Base-by-base conservation (phyloP, 176 grass and related monocot genomes). In the Paspalum vaginatum region DNA sequence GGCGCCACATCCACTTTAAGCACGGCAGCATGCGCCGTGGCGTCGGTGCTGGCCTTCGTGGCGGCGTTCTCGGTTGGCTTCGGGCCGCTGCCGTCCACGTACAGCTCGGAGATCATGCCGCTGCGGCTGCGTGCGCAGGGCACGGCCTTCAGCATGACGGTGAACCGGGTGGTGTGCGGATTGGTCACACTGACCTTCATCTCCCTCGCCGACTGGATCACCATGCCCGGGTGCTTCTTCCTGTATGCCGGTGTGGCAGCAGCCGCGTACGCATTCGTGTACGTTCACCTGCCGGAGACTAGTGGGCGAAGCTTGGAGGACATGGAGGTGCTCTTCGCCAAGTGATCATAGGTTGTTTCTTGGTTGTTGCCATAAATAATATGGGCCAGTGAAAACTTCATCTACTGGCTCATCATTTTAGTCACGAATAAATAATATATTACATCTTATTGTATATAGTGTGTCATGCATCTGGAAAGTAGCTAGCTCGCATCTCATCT, bases 181-280 rank as follows among this genome's bases (percentile, higher is more conserved):
- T 0, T 63, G 46, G 67, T 87, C 51, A 91, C 57, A 32, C 86
- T 90, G 88, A 87, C 88, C 37, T 91, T 91, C 75, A 84, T 91
- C 50, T 87, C 88, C 2, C 79, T 90, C 37, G 85, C 80, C 44
- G 78, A 69, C 49, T 32, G 48, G 40, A 83, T 90, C 70, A 79
- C 78, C 58, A 90, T 90, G 56, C 64, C 83, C 0, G 84, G 88
- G 15, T 86, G 79, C 75, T 90, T 90, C 79, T 79, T 86, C 49
- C 11, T 90, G 18, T 87, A 87, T 76, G 79, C 83, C 14, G 48
- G 72, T 6, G 61, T 82, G 11, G 16, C 78, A 9, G 78, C 18
- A 0, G 41, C 15, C 14, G 79, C 72, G 2, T 86, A 49, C 8
- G 65, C 40, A 37, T 90, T 90, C 59, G 71, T 85, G 24, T 90